Percentiles rank a stretch among this genome's conserved stretches.
Conservation (phyloP, 331 rosid species). For the Dryas integrifolia region DNA sequence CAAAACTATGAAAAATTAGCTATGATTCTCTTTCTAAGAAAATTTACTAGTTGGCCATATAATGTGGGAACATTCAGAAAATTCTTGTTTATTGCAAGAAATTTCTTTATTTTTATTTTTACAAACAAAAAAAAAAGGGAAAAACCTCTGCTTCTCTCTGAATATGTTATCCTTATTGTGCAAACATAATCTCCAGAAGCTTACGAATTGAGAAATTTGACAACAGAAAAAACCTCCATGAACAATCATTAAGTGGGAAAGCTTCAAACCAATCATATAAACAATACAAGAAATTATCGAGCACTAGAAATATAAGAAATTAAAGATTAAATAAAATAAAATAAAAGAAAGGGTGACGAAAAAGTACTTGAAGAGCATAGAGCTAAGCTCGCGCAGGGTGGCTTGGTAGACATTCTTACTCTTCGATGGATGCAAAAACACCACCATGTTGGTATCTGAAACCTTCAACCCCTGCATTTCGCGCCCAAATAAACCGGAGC, state of each 20-base stretch:
- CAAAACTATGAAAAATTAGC: too few relatives aligned
- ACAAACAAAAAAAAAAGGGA: neutral
- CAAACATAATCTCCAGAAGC: neutral
- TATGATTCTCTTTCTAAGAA: too few relatives aligned
- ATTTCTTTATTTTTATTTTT: neutral
- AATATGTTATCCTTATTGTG: neutral
- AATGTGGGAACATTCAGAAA: neutral
- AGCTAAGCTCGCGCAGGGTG: too few relatives aligned
- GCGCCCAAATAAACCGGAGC: neutral
- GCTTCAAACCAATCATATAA: neutral
- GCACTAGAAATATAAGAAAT: too few relatives aligned
- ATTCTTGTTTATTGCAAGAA: neutral
- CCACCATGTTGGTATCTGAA: conserved; percentile 46
- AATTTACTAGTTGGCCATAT: too few relatives aligned
- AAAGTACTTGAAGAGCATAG: too few relatives aligned
- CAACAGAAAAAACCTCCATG: too few relatives aligned
- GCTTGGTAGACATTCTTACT: conserved; percentile 26
- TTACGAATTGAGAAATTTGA: too few relatives aligned
- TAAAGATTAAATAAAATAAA: too few relatives aligned
- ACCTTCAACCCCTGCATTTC: conserved; percentile 63
- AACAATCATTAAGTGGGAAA: too few relatives aligned
- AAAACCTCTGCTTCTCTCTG: neutral
- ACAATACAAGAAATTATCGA: too few relatives aligned
- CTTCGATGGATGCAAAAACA: conserved; percentile 55
- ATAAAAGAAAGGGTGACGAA: too few relatives aligned